Evolutionary conservation across 2,329 filamentous ascomycete species (phyloP), one percentile per base, ranked within the genome.

Genomic region (Aspergillus sojae): DNA sequence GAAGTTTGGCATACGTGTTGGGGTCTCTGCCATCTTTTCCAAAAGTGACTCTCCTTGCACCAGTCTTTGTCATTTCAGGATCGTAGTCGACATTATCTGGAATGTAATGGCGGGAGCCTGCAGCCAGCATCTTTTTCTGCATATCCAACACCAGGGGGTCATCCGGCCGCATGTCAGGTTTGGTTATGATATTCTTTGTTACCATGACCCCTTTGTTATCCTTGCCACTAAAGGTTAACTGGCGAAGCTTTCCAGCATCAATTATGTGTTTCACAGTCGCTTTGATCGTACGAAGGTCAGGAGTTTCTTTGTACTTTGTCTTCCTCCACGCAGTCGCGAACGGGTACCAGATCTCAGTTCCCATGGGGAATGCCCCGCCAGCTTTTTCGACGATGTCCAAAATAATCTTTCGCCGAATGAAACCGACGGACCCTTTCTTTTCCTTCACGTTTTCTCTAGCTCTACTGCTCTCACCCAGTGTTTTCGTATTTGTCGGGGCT

Each of bases 301-400:
- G 85, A 56, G 71, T 79, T 61, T 79, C 78, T 48, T 79, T 72
- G 63, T 79, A 72, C 16, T 80, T 81, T 10, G 75, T 69, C 64
- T 78, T 81, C 58, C 81, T 76, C 86, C 86, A 89, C 19, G 81
- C 75, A 3, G 81, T 81, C 16, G 79, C 75, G 66, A 87, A 88
- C 10, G 86, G 83, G 65, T 82, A 79, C 73, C 80, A 82, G n/a
- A 88, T 79, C 66, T 87, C 85, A 52, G 78, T 78, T 28, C 84
- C 81, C 43, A 83, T 80, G 3, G 86, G 85, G 59, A 84, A 88
- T 3, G 84, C 82, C 9, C 87, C 87, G 53, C 80, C 80, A 60
- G 83, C 84, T 56, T 81, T 79, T 52, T 84, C 77, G 14, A 89
- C 70, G 45, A 89, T 82, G 30, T 86, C 80, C 70, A 86, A 73